phyloP scores from a whole-genome alignment of 2,329 filamentous ascomycete genomes.

The Simplicillium sp. region DNA sequence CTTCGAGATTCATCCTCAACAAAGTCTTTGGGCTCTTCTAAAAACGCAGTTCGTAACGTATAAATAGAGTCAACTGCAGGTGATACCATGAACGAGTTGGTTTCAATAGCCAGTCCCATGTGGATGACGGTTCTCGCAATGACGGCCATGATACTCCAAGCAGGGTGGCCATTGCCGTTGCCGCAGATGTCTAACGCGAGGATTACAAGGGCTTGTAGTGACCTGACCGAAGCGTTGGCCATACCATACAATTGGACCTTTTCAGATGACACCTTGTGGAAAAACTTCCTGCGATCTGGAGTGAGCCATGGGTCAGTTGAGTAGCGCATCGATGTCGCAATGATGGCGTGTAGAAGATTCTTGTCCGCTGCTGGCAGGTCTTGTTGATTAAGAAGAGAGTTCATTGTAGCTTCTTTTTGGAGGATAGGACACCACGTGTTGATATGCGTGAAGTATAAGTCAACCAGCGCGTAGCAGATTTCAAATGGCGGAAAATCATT shows the following conservation, averaged over 20 bases:
- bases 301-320: slow-evolving; percentile 69
- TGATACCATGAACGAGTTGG: slow-evolving; percentile 67
- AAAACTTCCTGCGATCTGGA: slow-evolving; percentile 61
- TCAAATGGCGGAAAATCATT: slow-evolving; percentile 68
- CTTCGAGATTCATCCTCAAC: slow-evolving; percentile 83
- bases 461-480: slow-evolving; percentile 61
- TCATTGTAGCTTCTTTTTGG: slow-evolving; percentile 73
- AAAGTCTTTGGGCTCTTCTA: slow-evolving; percentile 75
- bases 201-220: slow-evolving; percentile 79
- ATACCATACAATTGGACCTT: slow-evolving; percentile 80
- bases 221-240: slow-evolving; percentile 82
- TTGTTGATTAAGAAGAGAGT: slow-evolving; percentile 70
- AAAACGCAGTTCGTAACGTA: slow-evolving; percentile 73
- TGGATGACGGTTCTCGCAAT: slow-evolving; percentile 86
- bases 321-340: slow-evolving; percentile 78
- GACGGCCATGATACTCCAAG: slow-evolving; percentile 84
- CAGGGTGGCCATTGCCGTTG: slow-evolving; percentile 79
- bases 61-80: slow-evolving; percentile 81
- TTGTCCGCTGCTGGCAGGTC: slow-evolving; percentile 72
- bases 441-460: slow-evolving; percentile 71
- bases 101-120: slow-evolving; percentile 75
- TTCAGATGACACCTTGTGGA: slow-evolving; percentile 74
- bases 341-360: slow-evolving; percentile 78
- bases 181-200: slow-evolving; percentile 78
- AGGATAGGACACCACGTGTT: slow-evolving; percentile 84